Evolutionary conservation across 805 yeast species (phyloP), one percentile per base, ranked within the genome.

Genomic region (Teunomyces aglyptinius): DNA sequence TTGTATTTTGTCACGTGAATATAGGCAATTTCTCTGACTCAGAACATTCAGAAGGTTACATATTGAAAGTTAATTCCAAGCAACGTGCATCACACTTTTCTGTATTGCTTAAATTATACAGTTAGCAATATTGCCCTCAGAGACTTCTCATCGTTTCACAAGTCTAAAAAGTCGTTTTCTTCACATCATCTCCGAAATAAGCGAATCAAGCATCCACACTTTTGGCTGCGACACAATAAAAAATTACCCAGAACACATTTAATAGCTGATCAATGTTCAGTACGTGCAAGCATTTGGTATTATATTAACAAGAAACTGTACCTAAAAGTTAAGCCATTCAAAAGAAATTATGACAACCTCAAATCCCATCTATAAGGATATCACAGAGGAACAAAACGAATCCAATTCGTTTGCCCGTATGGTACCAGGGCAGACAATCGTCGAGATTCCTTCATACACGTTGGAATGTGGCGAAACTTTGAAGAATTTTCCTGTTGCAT

Each of bases 381-480:
- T 78, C 34, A 71, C 77, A 40, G 72, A 63, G 36, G 65, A 68
- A 44, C 81, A 82, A 55, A 75, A 67, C 19, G 43, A 46, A 3
- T 76, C 77, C 45, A 94, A 94, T 60, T 85, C 87, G 13, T 89
- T 80, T 55, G 76, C 85, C 2, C 72, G 72, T 15, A 69, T 91
- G 45, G 96, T 94, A 8, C 73, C 79, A 18, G 85, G 82, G 38
- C 99, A 94, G 67, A 78, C 81, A 26, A 82, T 89, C 13, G 88
- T 86, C 10, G 83, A 86, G 48, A 73, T 94, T 5, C 96, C 97
- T 0, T 74, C 77, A 49, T 80, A 82, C 56, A 73, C 73, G 27
- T 73, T 94, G 19, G 99, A 94, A 60, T 85, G 94, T 44, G 97
- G 96, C 4, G 90, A 88, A 49, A 65, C 73, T 0, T 67, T 92